Evolutionary conservation across 1,139 yeast genomes (phyloP), one percentile per base, ranked within the genome.

Genomic region (Meyerozyma guilliermondii): DNA sequence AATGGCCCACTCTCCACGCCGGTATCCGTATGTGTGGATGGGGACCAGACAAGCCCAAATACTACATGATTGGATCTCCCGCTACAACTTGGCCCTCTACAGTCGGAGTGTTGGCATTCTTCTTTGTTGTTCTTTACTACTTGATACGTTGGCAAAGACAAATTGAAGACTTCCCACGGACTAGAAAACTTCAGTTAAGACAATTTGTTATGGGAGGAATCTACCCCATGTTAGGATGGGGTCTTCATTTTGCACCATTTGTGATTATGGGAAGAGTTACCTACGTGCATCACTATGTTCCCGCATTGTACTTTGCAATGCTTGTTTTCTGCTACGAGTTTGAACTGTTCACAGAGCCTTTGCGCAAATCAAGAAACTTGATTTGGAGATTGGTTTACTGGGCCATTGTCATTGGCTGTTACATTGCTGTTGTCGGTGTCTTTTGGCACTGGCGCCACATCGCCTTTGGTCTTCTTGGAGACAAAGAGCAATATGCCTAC

Each of bases 11-110:
- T 29, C 77, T 91, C 56, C 76, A 87, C 64, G 86, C 82, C 44
- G 98, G 98, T 60, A 81, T 94, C 55, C 85, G 98, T 69, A 78
- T 94, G 73, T 91, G 98, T 68, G 88, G 94, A 39, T 94, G 99
- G 99, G 83, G 82, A 46, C 81, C 80, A 50, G 87, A 83, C 27
- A 79, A 74, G 54, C 76, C 81, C 55, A 88, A 89, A 65, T 94
- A 91, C 69, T 92, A 79, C 70, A 73, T 94, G 66, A 77, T 94
- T 52, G 98, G 97, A 14, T 87, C 95, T 24, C 97, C 98, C 37
- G 83, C 91, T 35, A 87, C 95, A 41, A 88, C 97, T 6, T 92
- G 97, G 98, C 69, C 87, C n/a, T 85, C 96, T 1, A 71, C 95
- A 5, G 68, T 74, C 35, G 87, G 87, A 31, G 78, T 92, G 30